Evolutionary conservation across 257 asterid species (phyloP).

Genomic region (Parsonsia alboflavescens): DNA sequence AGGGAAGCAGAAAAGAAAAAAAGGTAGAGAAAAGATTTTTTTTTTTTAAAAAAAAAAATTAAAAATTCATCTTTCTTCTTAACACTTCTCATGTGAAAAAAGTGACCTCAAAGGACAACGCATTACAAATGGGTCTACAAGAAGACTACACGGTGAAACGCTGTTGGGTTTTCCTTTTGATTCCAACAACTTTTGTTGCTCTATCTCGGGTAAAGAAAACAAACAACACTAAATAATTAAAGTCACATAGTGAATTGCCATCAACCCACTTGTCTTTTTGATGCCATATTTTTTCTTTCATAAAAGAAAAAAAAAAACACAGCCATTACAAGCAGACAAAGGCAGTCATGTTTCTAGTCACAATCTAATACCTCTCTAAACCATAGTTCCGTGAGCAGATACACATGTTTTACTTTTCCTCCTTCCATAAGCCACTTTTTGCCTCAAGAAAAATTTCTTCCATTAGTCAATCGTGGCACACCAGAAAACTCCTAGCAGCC

Average conservation of each 20-base stretch:
- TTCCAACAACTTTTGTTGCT: conserved; percentile 40
- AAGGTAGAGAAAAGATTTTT: too few species aligned
- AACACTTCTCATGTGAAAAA: conserved; percentile 22
- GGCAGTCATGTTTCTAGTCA: conserved; percentile 35
- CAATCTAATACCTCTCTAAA: conserved; percentile 21
- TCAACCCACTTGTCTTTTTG: conserved; percentile 27
- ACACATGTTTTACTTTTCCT: conserved; percentile 7
- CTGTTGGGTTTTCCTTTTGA: conserved; percentile 25
- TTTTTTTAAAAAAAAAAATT: too few species aligned
- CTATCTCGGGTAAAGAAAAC: conserved; percentile 28
- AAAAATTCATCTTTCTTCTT: too few species aligned
- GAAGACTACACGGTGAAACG: conserved; percentile 25
- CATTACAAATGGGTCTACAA: conserved; percentile 34
- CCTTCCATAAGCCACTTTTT: neutral
- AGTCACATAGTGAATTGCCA: conserved; percentile 32
- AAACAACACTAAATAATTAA: conserved; percentile 22
- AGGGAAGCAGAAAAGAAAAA: neutral
- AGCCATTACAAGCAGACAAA: conserved; percentile 29
- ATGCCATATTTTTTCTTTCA: conserved; percentile 14
- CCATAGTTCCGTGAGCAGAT: conserved; percentile 25
- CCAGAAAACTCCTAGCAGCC: neutral
- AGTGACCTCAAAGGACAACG: conserved; percentile 22
- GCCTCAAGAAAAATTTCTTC: neutral
- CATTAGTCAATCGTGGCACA: conserved; percentile 11
- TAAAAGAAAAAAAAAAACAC: conserved; percentile 13